Percentiles rank a stretch among this genome's conserved stretches.
Evolutionary conservation across 192 early-diverging fungal species (phyloP).

Genomic region (Coemansia sp.): DNA sequence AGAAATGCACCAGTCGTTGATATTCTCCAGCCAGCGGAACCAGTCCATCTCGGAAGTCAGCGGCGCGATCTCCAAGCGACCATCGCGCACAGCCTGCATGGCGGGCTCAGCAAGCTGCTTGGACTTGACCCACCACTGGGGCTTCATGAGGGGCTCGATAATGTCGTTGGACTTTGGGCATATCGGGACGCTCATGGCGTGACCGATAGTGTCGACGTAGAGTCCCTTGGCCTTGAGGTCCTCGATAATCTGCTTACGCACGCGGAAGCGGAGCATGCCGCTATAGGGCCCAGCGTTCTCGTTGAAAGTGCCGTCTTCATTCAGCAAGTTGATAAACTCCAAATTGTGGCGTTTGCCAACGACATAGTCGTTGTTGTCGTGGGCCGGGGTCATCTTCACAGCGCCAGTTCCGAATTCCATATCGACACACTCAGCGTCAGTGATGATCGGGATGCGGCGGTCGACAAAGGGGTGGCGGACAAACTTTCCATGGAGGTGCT

Average conservation of each 20-base stretch:
- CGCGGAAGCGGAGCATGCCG: conserved; percentile 93
- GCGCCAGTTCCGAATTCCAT: conserved; percentile 96
- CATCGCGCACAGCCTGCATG: conserved; percentile 76
- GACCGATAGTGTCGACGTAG: conserved; percentile 81
- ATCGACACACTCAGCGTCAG: conserved; percentile 85
- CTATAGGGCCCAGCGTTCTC: conserved; percentile 84
- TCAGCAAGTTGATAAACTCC: conserved; percentile 96
- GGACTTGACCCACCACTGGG: conserved; percentile 99
- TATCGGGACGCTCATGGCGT: conserved; percentile 92
- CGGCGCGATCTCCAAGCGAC: conserved; percentile 82
- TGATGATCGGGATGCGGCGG: conserved; percentile 87
- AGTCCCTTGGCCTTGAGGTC: conserved; percentile 88
- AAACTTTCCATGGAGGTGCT: conserved; percentile 91
- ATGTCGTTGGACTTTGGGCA: conserved; percentile 91
- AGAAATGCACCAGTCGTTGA: conserved; percentile 98
- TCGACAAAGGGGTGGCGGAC: conserved; percentile 92
- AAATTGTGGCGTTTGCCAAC: conserved; percentile 94
- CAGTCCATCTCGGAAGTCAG: conserved; percentile 87
- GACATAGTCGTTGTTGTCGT: conserved; percentile 96
- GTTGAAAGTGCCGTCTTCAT: conserved; percentile 95
- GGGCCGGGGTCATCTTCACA: conserved; percentile 99
- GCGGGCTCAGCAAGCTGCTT: conserved; percentile 84
- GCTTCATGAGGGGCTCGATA: conserved; percentile 97
- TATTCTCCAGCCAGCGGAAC: conserved; percentile 95
- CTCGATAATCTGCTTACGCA: conserved; percentile 82